Evolutionary conservation across 305 asterid species (phyloP), one percentile per base, ranked within the genome.

Genomic region (Petunia hybrid): DNA sequence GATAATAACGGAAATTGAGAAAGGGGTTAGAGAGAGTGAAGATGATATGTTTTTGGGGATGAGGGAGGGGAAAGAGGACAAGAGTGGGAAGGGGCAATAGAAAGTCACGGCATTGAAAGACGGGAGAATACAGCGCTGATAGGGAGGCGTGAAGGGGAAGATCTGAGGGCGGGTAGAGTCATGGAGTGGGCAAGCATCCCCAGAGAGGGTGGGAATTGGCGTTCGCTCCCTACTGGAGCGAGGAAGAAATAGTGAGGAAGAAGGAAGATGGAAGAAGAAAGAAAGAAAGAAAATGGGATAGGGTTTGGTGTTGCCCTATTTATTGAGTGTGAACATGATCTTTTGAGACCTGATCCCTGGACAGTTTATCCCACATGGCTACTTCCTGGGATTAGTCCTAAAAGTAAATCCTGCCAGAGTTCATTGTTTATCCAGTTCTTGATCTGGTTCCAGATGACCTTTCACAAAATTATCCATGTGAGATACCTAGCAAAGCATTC

Each of bases 401-500:
- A 66, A 1, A 22, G 31, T 13, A 35, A 56, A 14, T 39, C 63
- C 63, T 13, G 78, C 36, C 78, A 36, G 31, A 1, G 4, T 35
- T 73, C 63, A 36, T 73, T 73, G 36, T 14, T 53, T 51, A 36
- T 73, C 46, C 78, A 73, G 45, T 73, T 73, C 60, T 35, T 6
- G 48, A 35, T 51, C 78, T 51, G 46, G 56, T 5, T 51, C 65
- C 46, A 74, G 35, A 38, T 38, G 76, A 69, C 43, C 59, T 41
- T 69, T 4, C 55, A 69, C 41, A 69, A 69, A 22, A 43, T 8
- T 16, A 43, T 8, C 59, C 59, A 69, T 43, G 48, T 53, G 38
- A 74, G 39, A 53, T 55, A 38, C 36, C n/a, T 74, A 14, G 7
- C n/a, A 48, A 73, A 73, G 62, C 78, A 73, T 48, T 73, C 62